Percentiles rank a stretch among this genome's conserved stretches.
Conservation (phyloP, 2,329 filamentous ascomycete genomes). For the Aspergillus neotritici region DNA sequence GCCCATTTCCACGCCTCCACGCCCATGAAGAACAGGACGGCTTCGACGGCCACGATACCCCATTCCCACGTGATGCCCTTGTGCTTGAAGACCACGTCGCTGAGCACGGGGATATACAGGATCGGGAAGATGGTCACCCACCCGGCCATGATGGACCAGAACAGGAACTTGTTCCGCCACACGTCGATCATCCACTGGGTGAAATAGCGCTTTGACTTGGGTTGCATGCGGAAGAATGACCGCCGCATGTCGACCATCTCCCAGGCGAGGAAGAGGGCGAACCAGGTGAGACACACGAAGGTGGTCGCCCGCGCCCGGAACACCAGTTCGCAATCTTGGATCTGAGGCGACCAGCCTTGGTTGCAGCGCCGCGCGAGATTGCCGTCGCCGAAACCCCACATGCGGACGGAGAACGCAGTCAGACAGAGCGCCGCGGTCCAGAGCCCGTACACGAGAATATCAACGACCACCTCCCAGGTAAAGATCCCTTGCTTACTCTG, state of each 20-base stretch:
- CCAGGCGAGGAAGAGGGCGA: conserved; percentile 69
- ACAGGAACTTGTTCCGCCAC: conserved; percentile 67
- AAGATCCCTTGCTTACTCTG: conserved; percentile 66
- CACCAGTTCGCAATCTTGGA: conserved; percentile 52
- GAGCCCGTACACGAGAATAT: conserved; percentile 70
- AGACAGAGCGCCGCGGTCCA: conserved; percentile 66
- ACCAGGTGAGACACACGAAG: conserved; percentile 69
- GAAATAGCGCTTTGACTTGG: conserved; percentile 53
- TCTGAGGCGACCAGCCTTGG: conserved; percentile 39
- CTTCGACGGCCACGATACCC: conserved; percentile 58
- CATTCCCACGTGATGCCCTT: conserved; percentile 61
- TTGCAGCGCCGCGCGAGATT: conserved; percentile 57
- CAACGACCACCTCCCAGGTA: conserved; percentile 65
- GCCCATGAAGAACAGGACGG: conserved; percentile 56
- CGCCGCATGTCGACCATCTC: conserved; percentile 66
- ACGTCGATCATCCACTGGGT: conserved; percentile 61
- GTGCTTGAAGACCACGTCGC: conserved; percentile 59
- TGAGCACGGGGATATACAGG: conserved; percentile 62
- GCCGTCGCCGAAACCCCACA: conserved; percentile 55
- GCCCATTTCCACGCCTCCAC: conserved; percentile 60
- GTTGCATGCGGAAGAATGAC: conserved; percentile 67
- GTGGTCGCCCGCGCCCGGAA: conserved; percentile 65
- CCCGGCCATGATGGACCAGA: conserved; percentile 55
- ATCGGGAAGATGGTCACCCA: conserved; percentile 52
- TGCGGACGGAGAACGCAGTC: conserved; percentile 54